Evolutionary conservation across 495 filamentous ascomycete genomes (phyloP).

Genomic region (Tuber magnatum): DNA sequence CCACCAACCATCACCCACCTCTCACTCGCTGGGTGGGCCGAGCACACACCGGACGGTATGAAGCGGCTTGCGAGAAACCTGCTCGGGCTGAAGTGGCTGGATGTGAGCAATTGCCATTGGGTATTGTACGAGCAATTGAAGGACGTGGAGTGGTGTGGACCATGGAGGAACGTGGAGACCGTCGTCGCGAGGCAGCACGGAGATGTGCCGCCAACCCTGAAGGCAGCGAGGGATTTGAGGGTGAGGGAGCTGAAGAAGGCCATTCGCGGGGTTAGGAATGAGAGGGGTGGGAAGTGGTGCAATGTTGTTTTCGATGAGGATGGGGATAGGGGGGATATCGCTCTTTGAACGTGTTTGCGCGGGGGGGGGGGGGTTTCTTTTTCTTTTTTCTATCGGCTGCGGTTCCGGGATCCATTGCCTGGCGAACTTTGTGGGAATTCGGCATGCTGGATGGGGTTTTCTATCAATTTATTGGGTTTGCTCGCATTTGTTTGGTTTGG

Average conservation of each 20-base stretch:
- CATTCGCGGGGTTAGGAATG: constrained; percentile 22
- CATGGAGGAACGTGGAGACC: constrained; percentile 33
- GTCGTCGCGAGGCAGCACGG: constrained; percentile 19
- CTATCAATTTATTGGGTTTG: background rate
- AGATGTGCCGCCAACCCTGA: constrained; percentile 8
- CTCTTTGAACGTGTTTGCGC: background rate
- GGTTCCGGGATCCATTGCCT: background rate
- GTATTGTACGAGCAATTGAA: constrained; percentile 18
- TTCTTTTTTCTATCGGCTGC: background rate
- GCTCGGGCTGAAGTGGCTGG: constrained; percentile 35
- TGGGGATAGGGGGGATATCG: background rate
- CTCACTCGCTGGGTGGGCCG: constrained; percentile 27
- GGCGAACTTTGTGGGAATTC: background rate
- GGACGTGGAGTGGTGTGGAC: constrained; percentile 28
- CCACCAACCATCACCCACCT: constrained; percentile 33
- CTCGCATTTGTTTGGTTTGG: background rate
- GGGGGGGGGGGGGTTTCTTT: too few relatives aligned
- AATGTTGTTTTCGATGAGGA: constrained; percentile 9
- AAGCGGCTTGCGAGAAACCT: constrained; percentile 18
- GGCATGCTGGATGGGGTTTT: background rate
- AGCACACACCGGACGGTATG: constrained; percentile 9
- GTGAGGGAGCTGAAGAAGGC: constrained; percentile 8
- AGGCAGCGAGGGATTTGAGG: constrained; percentile 6
- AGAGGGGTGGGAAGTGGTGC: constrained; percentile 30
- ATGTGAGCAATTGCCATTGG: constrained; percentile 22